Evolutionary conservation across 1,139 yeast genomes (phyloP).

Genomic region (Williopsis jadinii): DNA sequence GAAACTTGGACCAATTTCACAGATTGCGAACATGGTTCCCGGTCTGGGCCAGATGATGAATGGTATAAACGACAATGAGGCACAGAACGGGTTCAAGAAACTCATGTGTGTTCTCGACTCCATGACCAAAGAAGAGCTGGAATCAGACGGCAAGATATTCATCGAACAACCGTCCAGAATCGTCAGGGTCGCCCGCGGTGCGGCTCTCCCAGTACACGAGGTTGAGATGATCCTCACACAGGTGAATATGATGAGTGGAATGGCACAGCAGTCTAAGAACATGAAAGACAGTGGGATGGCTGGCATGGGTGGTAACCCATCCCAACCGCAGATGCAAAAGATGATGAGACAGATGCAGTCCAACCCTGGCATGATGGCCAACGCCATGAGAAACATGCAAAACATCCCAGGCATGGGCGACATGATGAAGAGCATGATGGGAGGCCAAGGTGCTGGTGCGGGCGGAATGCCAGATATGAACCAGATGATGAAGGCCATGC

Average conservation of each 20-base stretch:
- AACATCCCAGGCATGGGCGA: conserved; percentile 26
- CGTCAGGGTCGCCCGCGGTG: conserved; percentile 90
- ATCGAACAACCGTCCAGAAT: conserved; percentile 78
- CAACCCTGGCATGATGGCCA: conserved; percentile 63
- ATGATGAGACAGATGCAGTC: conserved; percentile 51
- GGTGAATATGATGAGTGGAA: conserved; percentile 89
- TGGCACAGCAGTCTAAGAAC: conserved; percentile 71
- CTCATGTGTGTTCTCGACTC: conserved; percentile 95
- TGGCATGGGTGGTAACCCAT: conserved; percentile 29
- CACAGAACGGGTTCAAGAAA: conserved; percentile 70
- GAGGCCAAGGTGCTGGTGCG: conserved; percentile 16
- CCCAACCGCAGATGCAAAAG: conserved; percentile 30
- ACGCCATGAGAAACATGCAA: conserved; percentile 43
- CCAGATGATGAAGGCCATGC: conserved; percentile 36
- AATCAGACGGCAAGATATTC: conserved; percentile 82
- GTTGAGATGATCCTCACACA: conserved; percentile 91
- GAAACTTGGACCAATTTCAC: conserved; percentile 94
- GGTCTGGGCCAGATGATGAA: conserved; percentile 84
- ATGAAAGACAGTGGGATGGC: conserved; percentile 39
- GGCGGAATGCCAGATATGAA: conserved; percentile 42
- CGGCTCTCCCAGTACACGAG: conserved; percentile 89
- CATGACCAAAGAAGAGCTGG: conserved; percentile 89
- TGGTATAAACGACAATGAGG: conserved; percentile 88
- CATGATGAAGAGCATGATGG: conserved; percentile 3
- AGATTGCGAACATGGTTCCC: conserved; percentile 94